Conservation (phyloP, 495 filamentous ascomycete genomes). For the Penicillium salamii region DNA sequence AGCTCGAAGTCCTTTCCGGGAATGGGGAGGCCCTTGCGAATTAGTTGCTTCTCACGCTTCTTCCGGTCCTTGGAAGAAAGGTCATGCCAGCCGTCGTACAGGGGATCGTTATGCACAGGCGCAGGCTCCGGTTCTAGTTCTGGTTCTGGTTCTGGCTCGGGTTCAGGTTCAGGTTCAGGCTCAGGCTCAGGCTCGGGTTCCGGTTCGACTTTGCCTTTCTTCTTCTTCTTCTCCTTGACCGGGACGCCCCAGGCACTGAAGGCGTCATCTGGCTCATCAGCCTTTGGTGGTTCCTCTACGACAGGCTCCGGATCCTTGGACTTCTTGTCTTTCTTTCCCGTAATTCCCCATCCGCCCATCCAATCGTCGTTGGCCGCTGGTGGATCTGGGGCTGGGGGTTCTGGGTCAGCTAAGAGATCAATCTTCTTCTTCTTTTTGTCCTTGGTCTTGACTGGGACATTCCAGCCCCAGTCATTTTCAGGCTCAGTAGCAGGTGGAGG, state of each 20-base stretch:
- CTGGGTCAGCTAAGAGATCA: slow-evolving; percentile 26
- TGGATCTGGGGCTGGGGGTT: slow-evolving; percentile 15
- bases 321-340: slow-evolving; percentile 40
- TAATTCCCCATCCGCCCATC: slow-evolving; percentile 27
- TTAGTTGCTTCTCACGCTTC: slow-evolving; percentile 35
- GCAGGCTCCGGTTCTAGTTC: slow-evolving; percentile 28
- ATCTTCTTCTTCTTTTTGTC: slow-evolving; percentile 43
- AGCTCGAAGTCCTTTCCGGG: slow-evolving; percentile 36
- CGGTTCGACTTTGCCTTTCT: slow-evolving; percentile 17
- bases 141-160: slow-evolving; percentile 27
- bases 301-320: slow-evolving; percentile 29
- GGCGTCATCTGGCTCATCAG: slow-evolving; percentile 50
- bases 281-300: slow-evolving; percentile 27
- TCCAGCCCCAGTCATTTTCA: slow-evolving; percentile 35
- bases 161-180: slow-evolving; percentile 25
- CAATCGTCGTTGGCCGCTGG: slow-evolving; percentile 29
- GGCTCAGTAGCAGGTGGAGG: slow-evolving; percentile 11
- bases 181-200: slow-evolving; percentile 23
- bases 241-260: slow-evolving; percentile 31
- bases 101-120: slow-evolving; percentile 31
- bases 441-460: slow-evolving; percentile 29
- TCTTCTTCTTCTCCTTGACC: slow-evolving; percentile 24
- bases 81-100: slow-evolving; percentile 36
- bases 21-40: slow-evolving; percentile 34
- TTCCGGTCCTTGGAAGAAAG: slow-evolving; percentile 40